Evolutionary conservation across 2,329 filamentous ascomycete species (phyloP).

Genomic region (Nigrospora oryzae): DNA sequence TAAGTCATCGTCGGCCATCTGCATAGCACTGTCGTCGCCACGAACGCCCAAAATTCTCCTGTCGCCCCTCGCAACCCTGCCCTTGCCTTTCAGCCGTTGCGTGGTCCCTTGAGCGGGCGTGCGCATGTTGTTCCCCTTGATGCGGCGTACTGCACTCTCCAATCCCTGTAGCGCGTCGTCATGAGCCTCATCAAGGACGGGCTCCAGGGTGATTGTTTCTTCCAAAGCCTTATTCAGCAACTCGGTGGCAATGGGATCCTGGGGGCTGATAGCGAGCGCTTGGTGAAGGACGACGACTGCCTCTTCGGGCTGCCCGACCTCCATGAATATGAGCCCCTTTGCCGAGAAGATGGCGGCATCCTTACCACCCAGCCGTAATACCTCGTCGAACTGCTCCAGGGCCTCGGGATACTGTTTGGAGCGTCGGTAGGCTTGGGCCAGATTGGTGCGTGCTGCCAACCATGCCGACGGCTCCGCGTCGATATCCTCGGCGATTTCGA

Average conservation of each 20-base stretch:
- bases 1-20: constrained; percentile 5
- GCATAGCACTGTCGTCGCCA: constrained; percentile 3
- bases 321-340: constrained; percentile 77
- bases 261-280: constrained; percentile 67
- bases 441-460: constrained; percentile 77
- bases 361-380: constrained; percentile 73
- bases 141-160: not conserved
- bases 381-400: constrained; percentile 76
- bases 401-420: constrained; percentile 61
- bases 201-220: constrained; percentile 42
- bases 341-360: constrained; percentile 71
- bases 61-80: not conserved
- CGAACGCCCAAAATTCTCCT: constrained; percentile 4
- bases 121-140: constrained; percentile 1
- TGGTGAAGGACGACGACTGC: constrained; percentile 80
- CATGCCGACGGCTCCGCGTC: constrained; percentile 76
- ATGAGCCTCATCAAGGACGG: constrained; percentile 5
- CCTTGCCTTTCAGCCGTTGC: constrained; percentile 1
- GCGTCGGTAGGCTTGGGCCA: constrained; percentile 80
- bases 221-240: constrained; percentile 64
- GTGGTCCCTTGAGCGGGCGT: not conserved
- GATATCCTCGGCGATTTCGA: constrained; percentile 71
- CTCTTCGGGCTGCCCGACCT: constrained; percentile 65
- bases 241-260: constrained; percentile 76
- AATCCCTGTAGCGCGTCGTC: constrained; percentile 4